Base-by-base conservation (phyloP, 2,329 filamentous ascomycete species). In the Trichoderma sp. region DNA sequence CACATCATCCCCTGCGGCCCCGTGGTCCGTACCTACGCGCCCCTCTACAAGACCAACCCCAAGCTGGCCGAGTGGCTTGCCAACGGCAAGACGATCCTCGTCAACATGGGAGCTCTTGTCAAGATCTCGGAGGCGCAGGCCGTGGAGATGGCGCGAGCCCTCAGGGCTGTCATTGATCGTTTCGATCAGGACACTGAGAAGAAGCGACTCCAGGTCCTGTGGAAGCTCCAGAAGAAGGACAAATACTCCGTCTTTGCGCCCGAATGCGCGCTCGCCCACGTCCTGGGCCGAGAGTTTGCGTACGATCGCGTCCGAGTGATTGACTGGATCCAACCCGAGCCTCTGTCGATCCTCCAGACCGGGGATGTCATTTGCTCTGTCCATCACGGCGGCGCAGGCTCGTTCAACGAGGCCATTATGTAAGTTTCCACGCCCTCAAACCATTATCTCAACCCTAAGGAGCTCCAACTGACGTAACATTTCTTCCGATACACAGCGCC, bases 301-400 rank as follows among this genome's bases (percentile, higher is more conserved):
- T 47, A 39, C 0, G 75, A 74, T 12, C 68, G 71, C 3, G 72
- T 82, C 0, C 74, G 76, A 1, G 74, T 82, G 4, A 70, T 74
- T 3, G 68, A 76, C 5, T 82, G 81, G 80, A 48, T 82, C 2
- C 69, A 71, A 4, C 73, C 76, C 0, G 76, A 81, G 43, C 79
- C 80, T 0, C 68, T 69, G 1, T 70, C 76, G 0, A 64, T 80
- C 5, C 68, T 83, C 6, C 68, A 75, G 30, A 76, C 74, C 3
- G 78, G 78, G 0, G 69, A 75, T 17, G 69, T 83, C 5, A 71
- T 74, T 2, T 78, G 77, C 28, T 75, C 78, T 10, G 72, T 83
- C 3, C 77, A 81, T 59, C 81, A 83, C 64, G 81, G 81, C 7
- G 81, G 81, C 3, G 78, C 80, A 0, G 82, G 80, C 63, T 81